Percentiles rank a stretch among this genome's conserved stretches.
Conservation (phyloP, 2,329 filamentous ascomycete species). For the Epichloe elymi region DNA sequence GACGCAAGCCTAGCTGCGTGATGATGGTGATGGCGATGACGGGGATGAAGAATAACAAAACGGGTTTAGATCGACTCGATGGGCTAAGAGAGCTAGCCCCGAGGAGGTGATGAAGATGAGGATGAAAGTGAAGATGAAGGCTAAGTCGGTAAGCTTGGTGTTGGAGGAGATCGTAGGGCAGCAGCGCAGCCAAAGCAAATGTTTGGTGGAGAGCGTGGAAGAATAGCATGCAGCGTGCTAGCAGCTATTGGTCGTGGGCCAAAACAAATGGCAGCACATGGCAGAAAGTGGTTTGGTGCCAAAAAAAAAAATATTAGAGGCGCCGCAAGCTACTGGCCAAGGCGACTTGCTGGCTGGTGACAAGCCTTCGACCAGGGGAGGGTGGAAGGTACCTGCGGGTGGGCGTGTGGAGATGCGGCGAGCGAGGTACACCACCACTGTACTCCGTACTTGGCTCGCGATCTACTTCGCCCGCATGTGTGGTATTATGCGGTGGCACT, state of each 20-base stretch:
- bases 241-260: constrained; percentile 16
- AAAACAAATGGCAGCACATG: constrained; percentile 14
- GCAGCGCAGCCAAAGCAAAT: constrained; percentile 5
- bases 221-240: constrained; percentile 11
- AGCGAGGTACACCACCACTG: neutral
- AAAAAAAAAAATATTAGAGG: neutral
- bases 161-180: constrained; percentile 3
- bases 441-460: too few species aligned
- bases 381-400: neutral
- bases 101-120: neutral
- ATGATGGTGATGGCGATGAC: neutral
- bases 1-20: neutral
- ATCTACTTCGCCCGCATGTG: too few species aligned
- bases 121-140: neutral
- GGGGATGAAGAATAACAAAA: neutral
- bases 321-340: neutral
- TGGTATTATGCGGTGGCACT: neutral
- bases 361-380: neutral
- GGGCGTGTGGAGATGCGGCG: neutral
- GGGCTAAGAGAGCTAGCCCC: constrained; percentile 1
- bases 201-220: constrained; percentile 9
- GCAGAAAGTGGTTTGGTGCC: constrained; percentile 4
- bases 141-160: neutral
- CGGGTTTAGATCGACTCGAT: constrained; percentile 5
- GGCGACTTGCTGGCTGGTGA: neutral